phyloP scores from a whole-genome alignment of 2,329 filamentous ascomycete genomes.

The Cladophialophora chaetospira region DNA sequence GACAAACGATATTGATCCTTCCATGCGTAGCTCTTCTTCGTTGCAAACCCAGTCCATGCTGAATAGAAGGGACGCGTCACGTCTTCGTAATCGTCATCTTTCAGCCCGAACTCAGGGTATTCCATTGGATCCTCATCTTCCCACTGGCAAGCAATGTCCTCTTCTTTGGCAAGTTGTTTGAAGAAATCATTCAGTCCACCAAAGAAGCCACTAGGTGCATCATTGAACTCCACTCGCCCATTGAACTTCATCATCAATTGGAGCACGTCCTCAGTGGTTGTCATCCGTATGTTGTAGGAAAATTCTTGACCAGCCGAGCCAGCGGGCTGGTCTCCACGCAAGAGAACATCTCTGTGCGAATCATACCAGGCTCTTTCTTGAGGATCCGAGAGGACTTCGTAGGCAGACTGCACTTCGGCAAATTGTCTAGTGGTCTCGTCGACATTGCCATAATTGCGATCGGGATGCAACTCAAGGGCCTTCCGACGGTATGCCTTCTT shows the following conservation, averaged over 20 bases:
- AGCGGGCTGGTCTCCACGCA: slow-evolving; percentile 61
- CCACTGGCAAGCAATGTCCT: slow-evolving; percentile 72
- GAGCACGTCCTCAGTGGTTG: slow-evolving; percentile 77
- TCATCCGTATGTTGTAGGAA: slow-evolving; percentile 71
- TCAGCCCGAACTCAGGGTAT: slow-evolving; percentile 81
- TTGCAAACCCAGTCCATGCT: slow-evolving; percentile 78
- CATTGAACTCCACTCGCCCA: slow-evolving; percentile 74
- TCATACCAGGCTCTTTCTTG: slow-evolving; percentile 99
- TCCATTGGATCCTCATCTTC: slow-evolving; percentile 61
- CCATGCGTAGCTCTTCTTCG: slow-evolving; percentile 85
- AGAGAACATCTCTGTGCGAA: slow-evolving; percentile 82
- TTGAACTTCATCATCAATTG: slow-evolving; percentile 79
- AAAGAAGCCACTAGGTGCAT: slow-evolving; percentile 81
- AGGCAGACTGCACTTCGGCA: slow-evolving; percentile 88
- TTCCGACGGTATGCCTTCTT: slow-evolving; percentile 91
- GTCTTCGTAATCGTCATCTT: slow-evolving; percentile 73
- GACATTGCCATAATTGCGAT: slow-evolving; percentile 85
- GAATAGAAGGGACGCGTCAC: slow-evolving; percentile 80
- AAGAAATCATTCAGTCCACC: slow-evolving; percentile 77
- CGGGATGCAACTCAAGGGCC: slow-evolving; percentile 90
- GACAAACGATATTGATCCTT: slow-evolving; percentile 79
- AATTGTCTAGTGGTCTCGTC: slow-evolving; percentile 83
- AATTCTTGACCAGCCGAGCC: slow-evolving; percentile 54
- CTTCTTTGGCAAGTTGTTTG: slow-evolving; percentile 76
- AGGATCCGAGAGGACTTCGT: slow-evolving; percentile 92